Base-by-base conservation (phyloP, 1,284 basidiomycete species). In the Blastosporella zonata region DNA sequence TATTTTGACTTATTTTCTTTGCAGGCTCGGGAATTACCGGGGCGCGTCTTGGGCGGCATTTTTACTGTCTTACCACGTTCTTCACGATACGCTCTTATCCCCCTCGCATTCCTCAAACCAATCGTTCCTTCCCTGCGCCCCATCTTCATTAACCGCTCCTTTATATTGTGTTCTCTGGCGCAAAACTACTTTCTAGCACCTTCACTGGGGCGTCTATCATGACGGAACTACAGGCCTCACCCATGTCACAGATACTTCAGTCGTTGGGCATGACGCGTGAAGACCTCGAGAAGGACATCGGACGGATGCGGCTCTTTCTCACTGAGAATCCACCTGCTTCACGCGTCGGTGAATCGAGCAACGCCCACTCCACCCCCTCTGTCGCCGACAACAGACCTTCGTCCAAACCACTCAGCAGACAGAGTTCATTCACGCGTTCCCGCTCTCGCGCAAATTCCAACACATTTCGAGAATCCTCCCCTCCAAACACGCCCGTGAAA, bases 221-320 rank as follows among this genome's bases (percentile, higher is more conserved):
- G 68, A 51, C 63, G 25, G 62, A 69, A 52, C 62, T 57, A 34
- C 66, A 71, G 52, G 60, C 63, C 43, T 78, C 76, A 6, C 84
- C 84, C 43, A 84, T 87, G 31, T 81, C 81, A 39, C 78, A 81
- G 56, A 74, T 88, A 21, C 69, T 88, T 35, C 71, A 75, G 54
- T 77, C 77, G 10, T 72, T 87, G 29, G 86, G 86, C 38, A 73
- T 88, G 59, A 86, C 84, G 55, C 77, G 82, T 64, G 79, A 84
- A 58, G 85, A 88, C 67, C 71, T 88, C 48, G 62, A 72, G 56
- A 74, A 76, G 60, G 82, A 77, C 59, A 84, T 79, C 58, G 74
- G 81, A 64, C 77, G 86, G 62, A 88, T 88, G 85, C 79, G 85
- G 45, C 77, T 81, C 52, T 87, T 87, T 67, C 71, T 88, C 51